Conservation (phyloP, 2,329 filamentous ascomycete species). For the Diplodia scrobiculata region DNA sequence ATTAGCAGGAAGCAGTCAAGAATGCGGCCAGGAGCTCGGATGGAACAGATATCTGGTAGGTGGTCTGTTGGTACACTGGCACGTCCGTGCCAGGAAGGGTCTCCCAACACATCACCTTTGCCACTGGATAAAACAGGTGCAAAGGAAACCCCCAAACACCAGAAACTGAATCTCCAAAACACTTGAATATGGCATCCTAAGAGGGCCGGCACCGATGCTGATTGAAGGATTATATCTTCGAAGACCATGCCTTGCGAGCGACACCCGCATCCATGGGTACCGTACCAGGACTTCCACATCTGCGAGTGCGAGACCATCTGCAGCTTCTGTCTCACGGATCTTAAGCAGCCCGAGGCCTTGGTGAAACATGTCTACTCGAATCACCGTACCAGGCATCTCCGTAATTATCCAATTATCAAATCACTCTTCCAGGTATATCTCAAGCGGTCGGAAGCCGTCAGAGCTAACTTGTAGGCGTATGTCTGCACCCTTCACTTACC, state of each 20-base stretch:
- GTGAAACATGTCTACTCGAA: not conserved
- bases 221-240: too few relatives aligned
- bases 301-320: conserved; percentile 12
- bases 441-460: not conserved
- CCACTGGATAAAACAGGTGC: too few relatives aligned
- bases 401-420: not conserved
- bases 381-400: not conserved
- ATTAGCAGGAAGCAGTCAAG: too few relatives aligned
- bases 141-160: too few relatives aligned
- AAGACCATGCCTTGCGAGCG: not conserved
- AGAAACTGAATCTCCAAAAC: too few relatives aligned
- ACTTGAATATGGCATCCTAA: too few relatives aligned
- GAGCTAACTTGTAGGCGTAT: not conserved
- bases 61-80: too few relatives aligned
- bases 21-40: too few relatives aligned
- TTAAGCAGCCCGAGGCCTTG: not conserved
- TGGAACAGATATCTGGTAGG: too few relatives aligned
- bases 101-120: too few relatives aligned
- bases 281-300: not conserved
- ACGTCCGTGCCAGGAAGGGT: too few relatives aligned
- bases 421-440: not conserved
- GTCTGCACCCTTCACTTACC: not conserved
- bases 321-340: not conserved
- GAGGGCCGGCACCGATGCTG: too few relatives aligned
- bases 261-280: not conserved